Base-by-base conservation (phyloP, 164 flowering plant genomes). In the Sedum album region DNA sequence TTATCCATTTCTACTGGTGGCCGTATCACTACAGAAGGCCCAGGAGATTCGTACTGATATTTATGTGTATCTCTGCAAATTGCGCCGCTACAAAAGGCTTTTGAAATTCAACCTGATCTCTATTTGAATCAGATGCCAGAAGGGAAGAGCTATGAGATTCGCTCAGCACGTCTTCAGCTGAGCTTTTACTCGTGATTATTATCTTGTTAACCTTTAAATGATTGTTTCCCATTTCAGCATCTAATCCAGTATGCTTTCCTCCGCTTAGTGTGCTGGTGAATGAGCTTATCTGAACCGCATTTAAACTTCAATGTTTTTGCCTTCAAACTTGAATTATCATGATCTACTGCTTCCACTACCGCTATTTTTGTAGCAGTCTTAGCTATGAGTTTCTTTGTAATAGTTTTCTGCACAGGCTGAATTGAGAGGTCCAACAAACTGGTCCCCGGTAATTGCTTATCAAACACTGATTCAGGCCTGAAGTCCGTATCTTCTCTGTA, bases 401-500 rank as follows among this genome's bases (percentile, higher is more conserved):
- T 21, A 72, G 79, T 46, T 78, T 81, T 90, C 66, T 70, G 88
- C 57, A 71, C 85, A 53, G 77, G 70, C 33, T 71, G 85, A 66
- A 71, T 71, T 21, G 83, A 72, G 11, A 76, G 75, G 65, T 91
- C 96, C 23, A 73, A 25, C 41, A 75, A 55, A 75, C 46, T 80
- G 33, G 79, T 67, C 65, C 82, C 88, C 36, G 72, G 82, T 17
- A 78, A 71, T 46, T 74, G 69, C 41, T 73, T 88, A 14, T 91
- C 92, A 36, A 55, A 63, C 53, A 83, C 88, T n/a, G 62, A 67
- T 68, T 93, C 92, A 21, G 70, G 72, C 51, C 77, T 86, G 36
- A 78, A 21, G 61, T 91, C 96, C 30, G 69, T 68, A 67, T 89
- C 95, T 77, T 89, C 93, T 72, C 95, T 79, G 77, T 89, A 91